Evolutionary conservation across 2,329 filamentous ascomycete genomes (phyloP).

Genomic region (Exophiala sp.): DNA sequence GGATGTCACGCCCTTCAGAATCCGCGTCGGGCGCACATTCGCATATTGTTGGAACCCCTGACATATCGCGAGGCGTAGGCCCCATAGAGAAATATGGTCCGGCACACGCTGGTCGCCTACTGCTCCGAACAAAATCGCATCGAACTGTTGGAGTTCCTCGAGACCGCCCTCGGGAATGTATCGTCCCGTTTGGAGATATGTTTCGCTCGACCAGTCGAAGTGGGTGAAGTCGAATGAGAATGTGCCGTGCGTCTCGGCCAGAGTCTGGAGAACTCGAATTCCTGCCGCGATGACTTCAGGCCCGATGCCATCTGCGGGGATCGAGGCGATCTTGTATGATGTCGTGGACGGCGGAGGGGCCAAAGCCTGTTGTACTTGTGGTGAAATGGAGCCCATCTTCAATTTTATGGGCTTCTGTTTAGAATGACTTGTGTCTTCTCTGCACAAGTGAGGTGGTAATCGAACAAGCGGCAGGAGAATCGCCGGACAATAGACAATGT

Average conservation of each 20-base stretch:
- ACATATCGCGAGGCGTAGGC: conserved; percentile 59
- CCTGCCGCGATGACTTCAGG: conserved; percentile 61
- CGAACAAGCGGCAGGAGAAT: too few relatives aligned
- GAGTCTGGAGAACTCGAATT: conserved; percentile 52
- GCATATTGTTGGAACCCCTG: conserved; percentile 63
- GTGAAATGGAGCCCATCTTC: neutral
- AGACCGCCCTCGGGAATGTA: conserved; percentile 59
- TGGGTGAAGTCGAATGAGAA: conserved; percentile 59
- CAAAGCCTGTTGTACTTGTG: neutral
- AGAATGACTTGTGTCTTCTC: too few relatives aligned
- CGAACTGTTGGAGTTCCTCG: conserved; percentile 52
- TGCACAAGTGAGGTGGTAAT: too few relatives aligned
- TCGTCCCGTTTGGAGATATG: conserved; percentile 58
- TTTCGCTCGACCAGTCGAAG: conserved; percentile 62
- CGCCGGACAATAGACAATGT: too few relatives aligned
- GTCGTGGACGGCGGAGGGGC: neutral
- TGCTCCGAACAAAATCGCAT: conserved; percentile 63
- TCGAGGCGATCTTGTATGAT: conserved; percentile 49
- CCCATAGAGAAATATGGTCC: conserved; percentile 63
- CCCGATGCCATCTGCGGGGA: conserved; percentile 65
- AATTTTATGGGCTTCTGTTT: too few relatives aligned
- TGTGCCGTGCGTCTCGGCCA: conserved; percentile 44
- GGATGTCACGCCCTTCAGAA: conserved; percentile 55
- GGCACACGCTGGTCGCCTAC: conserved; percentile 59
- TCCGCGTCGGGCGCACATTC: conserved; percentile 59